Conservation (phyloP, 495 filamentous ascomycete species). For the Aspergillus heteromorphus region DNA sequence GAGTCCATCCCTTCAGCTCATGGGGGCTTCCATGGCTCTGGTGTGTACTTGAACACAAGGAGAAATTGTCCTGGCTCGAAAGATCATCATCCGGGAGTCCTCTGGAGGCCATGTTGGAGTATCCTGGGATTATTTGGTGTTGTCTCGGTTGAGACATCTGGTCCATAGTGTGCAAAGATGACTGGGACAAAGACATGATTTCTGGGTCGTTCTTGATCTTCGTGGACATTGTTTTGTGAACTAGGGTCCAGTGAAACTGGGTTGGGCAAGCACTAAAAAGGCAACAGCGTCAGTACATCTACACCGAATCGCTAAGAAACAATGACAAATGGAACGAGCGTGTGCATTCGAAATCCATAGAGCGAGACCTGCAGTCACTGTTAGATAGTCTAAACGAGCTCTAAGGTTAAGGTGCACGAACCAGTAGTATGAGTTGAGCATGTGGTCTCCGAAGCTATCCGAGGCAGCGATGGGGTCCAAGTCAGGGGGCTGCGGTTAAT, state of each 20-base stretch:
- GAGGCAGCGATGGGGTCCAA: slow-evolving; percentile 1
- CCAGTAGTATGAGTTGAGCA: background rate
- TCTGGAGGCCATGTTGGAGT: slow-evolving; percentile 39
- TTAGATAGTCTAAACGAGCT: slow-evolving; percentile 6
- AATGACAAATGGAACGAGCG: slow-evolving; percentile 14
- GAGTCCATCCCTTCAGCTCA: slow-evolving; percentile 38
- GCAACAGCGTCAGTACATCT: slow-evolving; percentile 32
- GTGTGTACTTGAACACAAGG: slow-evolving; percentile 37
- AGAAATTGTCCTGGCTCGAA: slow-evolving; percentile 41
- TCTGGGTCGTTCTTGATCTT: slow-evolving; percentile 34
- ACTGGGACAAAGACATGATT: slow-evolving; percentile 31
- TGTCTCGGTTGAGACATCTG: slow-evolving; percentile 30
- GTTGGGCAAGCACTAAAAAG: slow-evolving; percentile 22
- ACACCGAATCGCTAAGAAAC: slow-evolving; percentile 7
- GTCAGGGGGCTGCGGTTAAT: background rate
- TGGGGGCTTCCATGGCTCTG: slow-evolving; percentile 32
- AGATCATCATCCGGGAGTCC: slow-evolving; percentile 45
- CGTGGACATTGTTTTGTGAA: slow-evolving; percentile 31
- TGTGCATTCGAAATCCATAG: slow-evolving; percentile 25
- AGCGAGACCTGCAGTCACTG: background rate
- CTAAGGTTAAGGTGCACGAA: slow-evolving; percentile 1
- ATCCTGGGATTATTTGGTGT: slow-evolving; percentile 32
- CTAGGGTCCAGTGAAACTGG: slow-evolving; percentile 13
- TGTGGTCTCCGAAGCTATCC: background rate
- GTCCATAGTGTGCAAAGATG: slow-evolving; percentile 28